These are phyloP conservation scores for Suhomyces sp. DNA, from an alignment of 805 yeast genomes.

Conservation along the genomic window DNA sequence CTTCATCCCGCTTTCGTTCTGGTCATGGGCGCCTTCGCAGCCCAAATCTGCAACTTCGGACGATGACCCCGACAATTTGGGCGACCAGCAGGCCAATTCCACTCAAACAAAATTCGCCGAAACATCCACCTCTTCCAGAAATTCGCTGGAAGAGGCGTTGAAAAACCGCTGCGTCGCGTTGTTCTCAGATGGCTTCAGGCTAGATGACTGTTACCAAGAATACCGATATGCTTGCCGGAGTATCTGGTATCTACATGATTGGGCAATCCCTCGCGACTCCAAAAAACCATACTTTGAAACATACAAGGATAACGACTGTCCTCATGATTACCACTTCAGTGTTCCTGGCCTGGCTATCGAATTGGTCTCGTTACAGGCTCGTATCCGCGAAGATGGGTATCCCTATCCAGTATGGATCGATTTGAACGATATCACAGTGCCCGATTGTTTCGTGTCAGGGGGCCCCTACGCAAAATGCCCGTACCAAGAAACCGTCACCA, in stretches of 20 bases:
- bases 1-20: constrained; percentile 38
- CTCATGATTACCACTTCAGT: constrained; percentile 28
- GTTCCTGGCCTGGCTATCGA: constrained; percentile 37
- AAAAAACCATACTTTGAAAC: constrained; percentile 44
- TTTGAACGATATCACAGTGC: constrained; percentile 69
- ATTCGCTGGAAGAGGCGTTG: constrained; percentile 8
- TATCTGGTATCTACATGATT: constrained; percentile 33
- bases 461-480: constrained; percentile 81
- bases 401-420: constrained; percentile 67
- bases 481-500: constrained; percentile 54
- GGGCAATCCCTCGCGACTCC: constrained; percentile 31
- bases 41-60: constrained; percentile 47
- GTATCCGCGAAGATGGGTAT: constrained; percentile 22
- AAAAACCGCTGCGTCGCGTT: constrained; percentile 44
- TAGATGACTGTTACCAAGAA: constrained; percentile 61
- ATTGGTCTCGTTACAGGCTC: constrained; percentile 26
- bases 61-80: neutral
- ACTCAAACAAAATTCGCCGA: neutral
- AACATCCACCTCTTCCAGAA: neutral
- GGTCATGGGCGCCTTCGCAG: constrained; percentile 74
- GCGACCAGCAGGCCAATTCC: neutral
- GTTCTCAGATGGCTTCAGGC: constrained; percentile 53
- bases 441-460: constrained; percentile 82
- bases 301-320: constrained; percentile 26
- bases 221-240: constrained; percentile 57